phyloP scores from a whole-genome alignment of 768 basidiomycete species.

The Roridomyces roridus region DNA sequence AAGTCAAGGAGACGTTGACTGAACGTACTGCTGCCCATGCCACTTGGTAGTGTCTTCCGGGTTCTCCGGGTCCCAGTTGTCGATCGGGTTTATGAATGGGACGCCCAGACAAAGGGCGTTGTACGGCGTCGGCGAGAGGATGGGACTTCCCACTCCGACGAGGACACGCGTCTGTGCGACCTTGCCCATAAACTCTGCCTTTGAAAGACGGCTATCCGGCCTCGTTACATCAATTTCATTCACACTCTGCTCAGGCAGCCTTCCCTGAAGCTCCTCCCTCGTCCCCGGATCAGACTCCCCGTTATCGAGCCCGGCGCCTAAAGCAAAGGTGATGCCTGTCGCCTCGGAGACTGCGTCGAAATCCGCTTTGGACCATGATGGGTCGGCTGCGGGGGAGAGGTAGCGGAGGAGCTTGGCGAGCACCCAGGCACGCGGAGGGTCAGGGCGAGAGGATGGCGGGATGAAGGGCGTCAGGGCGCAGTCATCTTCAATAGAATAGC shows the following conservation, averaged over 20 bases:
- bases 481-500: constrained; percentile 17
- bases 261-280: background rate
- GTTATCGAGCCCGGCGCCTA: background rate
- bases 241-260: background rate
- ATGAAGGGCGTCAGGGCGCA: constrained; percentile 7
- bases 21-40: constrained; percentile 3
- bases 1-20: background rate
- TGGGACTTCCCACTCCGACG: constrained; percentile 13
- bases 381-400: background rate
- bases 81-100: constrained; percentile 12
- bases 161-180: constrained; percentile 5
- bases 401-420: constrained; percentile 12
- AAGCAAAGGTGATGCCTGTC: constrained; percentile 5
- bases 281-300: background rate
- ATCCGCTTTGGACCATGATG: constrained; percentile 1
- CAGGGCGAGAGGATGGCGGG: background rate
- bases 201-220: background rate
- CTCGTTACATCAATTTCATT: background rate
- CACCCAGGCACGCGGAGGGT: constrained; percentile 11
- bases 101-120: constrained; percentile 15
- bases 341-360: constrained; percentile 1
- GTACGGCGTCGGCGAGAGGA: constrained; percentile 18
- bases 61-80: constrained; percentile 5
- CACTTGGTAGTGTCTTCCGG: background rate
- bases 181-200: constrained; percentile 4